Conservation (phyloP, 768 basidiomycete species). For the Phaffia australis region DNA sequence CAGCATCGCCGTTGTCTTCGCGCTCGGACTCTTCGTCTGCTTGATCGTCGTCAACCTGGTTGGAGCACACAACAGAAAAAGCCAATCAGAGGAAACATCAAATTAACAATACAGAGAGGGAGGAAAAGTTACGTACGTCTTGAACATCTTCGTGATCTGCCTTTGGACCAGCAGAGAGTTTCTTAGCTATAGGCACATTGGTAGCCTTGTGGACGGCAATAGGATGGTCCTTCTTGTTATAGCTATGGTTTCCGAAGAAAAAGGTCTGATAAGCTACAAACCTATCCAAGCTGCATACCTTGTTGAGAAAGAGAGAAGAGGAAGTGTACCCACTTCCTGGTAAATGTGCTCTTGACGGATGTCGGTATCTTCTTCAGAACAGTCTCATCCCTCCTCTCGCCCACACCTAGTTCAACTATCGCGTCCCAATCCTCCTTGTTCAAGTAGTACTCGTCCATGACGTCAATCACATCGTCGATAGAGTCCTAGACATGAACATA, state of each 20-base stretch:
- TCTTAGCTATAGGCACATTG: constrained; percentile 63
- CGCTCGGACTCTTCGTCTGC: constrained; percentile 28
- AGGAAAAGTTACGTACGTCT: constrained; percentile 46
- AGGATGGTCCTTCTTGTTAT: constrained; percentile 80
- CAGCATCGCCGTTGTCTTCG: constrained; percentile 34
- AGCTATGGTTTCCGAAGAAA: constrained; percentile 44
- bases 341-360: constrained; percentile 72
- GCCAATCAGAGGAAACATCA: not conserved
- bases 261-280: not conserved
- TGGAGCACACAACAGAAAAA: not conserved
- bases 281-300: too few relatives aligned
- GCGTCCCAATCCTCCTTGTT: constrained; percentile 96
- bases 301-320: not conserved
- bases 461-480: constrained; percentile 67
- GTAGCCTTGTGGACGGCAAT: constrained; percentile 86
- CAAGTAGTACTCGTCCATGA: constrained; percentile 90
- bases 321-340: constrained; percentile 53
- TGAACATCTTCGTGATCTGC: constrained; percentile 90
- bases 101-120: not conserved
- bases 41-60: constrained; percentile 41
- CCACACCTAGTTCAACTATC: constrained; percentile 84
- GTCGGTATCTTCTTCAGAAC: constrained; percentile 74
- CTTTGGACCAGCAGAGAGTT: constrained; percentile 53
- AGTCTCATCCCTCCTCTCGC: constrained; percentile 57
- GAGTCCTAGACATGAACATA: constrained; percentile 47